These are phyloP conservation scores for Thinopyrum obtusiflorum DNA, from an alignment of 202 grass and related monocot genomes.

Conservation along the genomic window DNA sequence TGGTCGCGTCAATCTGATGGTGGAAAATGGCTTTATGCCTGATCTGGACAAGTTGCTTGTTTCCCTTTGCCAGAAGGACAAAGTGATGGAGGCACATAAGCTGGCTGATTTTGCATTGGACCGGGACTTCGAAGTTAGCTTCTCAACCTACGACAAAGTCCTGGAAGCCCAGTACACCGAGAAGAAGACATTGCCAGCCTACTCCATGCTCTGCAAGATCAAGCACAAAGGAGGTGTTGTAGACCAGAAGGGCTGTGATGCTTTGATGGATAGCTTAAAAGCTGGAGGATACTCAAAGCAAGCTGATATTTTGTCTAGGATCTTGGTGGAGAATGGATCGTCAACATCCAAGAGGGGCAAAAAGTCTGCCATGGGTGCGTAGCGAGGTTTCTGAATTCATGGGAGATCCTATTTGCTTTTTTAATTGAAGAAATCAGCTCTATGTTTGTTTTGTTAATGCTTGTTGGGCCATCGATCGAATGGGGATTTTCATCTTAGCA, in stretches of 20 bases:
- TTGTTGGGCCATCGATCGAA: slow-evolving; percentile 22
- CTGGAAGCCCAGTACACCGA: slow-evolving; percentile 67
- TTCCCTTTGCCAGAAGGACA: slow-evolving; percentile 60
- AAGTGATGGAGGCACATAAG: slow-evolving; percentile 77
- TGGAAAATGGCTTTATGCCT: slow-evolving; percentile 63
- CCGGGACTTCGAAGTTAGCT: slow-evolving; percentile 68
- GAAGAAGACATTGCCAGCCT: slow-evolving; percentile 73
- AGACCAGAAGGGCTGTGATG: slow-evolving; percentile 68
- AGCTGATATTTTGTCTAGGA: slow-evolving; percentile 84
- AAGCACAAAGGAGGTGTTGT: slow-evolving; percentile 81
- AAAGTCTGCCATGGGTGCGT: slow-evolving; percentile 49
- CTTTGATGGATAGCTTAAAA: slow-evolving; percentile 65
- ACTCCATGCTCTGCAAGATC: slow-evolving; percentile 93
- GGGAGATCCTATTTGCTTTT: slow-evolving; percentile 17
- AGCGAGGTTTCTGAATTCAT: background rate
- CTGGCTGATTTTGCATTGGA: slow-evolving; percentile 76
- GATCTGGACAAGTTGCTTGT: slow-evolving; percentile 66
- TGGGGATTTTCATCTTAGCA: slow-evolving; percentile 20
- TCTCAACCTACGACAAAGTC: slow-evolving; percentile 73
- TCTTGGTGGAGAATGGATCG: slow-evolving; percentile 52
- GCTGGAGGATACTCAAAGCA: slow-evolving; percentile 88
- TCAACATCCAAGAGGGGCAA: slow-evolving; percentile 43
- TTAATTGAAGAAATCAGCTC: slow-evolving; percentile 15
- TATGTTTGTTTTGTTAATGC: slow-evolving; percentile 23
- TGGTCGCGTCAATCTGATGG: slow-evolving; percentile 79